Evolutionary conservation across 164 flowering plant genomes (phyloP), one percentile per base, ranked within the genome.

Genomic region (Pachysandra terminalis): DNA sequence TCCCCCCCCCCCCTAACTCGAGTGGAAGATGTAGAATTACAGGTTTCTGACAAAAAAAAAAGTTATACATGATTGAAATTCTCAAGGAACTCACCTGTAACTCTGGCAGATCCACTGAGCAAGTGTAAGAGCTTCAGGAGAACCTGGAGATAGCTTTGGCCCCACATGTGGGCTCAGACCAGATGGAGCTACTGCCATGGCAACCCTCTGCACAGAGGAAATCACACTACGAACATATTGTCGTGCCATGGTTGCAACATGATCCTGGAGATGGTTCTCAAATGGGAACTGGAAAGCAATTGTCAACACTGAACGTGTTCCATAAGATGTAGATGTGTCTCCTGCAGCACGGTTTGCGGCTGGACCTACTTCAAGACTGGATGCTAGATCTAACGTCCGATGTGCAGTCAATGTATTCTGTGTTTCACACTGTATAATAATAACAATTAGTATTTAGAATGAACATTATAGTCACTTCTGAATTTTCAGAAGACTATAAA

Each of bases 211-310:
- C 37, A 95, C 95, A 23, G 98, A 88, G 40, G 91, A 82, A 64
- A 92, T 82, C 71, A 95, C 99, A 63, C 90, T 89, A 6, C 95
- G 94, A 13, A 95, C 86, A 64, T 95, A 95, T 68, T 95, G 94
- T 10, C 90, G 87, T 55, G 98, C 98, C 97, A 95, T 88, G 65
- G 84, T 77, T 6, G 93, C 97, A 25, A 95, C 87, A 68, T 80
- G 86, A 13, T 93, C 93, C 71, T 79, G 90, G 23, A 88, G 77
- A 68, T 83, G 86, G 74, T 62, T 82, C 77, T 93, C 99, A 72
- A 83, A 90, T 7, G 99, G 96, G 74, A 93, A 91, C 74, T 96
- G 99, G 73, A 96, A 96, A 17, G 99, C 99, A 68, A 96, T 91
- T 0, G 97, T 93, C 76, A 95, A 77, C 54, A 95, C 85, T 3